Base-by-base conservation (phyloP, 805 yeast genomes). In the Sugiyamaella marilandica region DNA sequence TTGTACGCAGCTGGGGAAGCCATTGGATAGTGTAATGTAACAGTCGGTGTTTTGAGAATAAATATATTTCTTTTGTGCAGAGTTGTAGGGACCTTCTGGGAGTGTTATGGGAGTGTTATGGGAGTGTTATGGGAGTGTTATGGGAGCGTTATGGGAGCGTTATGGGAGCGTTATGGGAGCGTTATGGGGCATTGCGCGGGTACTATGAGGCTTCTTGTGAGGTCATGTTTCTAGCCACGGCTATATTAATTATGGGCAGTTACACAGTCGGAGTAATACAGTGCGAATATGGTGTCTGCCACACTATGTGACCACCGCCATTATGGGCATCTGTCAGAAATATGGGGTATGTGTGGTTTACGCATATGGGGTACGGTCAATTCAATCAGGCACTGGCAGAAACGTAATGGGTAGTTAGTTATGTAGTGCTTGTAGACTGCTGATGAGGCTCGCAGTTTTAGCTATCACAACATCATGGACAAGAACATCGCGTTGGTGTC, bases 41-140 rank as follows among this genome's bases (percentile, higher is more conserved):
- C 90, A 78, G 85, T 96, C 66, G 90, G 90, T 84, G 90, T 97
- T 62, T n/a, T n/a, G n/a, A n/a, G 97, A n/a, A n/a, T n/a, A n/a
- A n/a, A n/a, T n/a, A n/a, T n/a, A n/a, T n/a, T n/a, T n/a, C n/a
- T n/a, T n/a, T n/a, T n/a, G n/a, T n/a, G n/a, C n/a, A n/a, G n/a
- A n/a, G n/a, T n/a, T n/a, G n/a, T n/a, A n/a, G n/a, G n/a, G n/a
- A n/a, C n/a, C n/a, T n/a, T n/a, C n/a, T n/a, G n/a, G n/a, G n/a
- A n/a, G n/a, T n/a, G n/a, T n/a, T n/a, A n/a, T n/a, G n/a, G n/a
- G n/a, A n/a, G n/a, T n/a, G n/a, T n/a, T n/a, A n/a, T n/a, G n/a
- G n/a, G n/a, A n/a, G n/a, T n/a, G n/a, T n/a, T n/a, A n/a, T n/a
- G n/a, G n/a, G n/a, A n/a, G n/a, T n/a, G n/a, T n/a, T n/a, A n/a